Conservation (phyloP, 306 rosid genomes). For the Hylodesmum podocarpum region DNA sequence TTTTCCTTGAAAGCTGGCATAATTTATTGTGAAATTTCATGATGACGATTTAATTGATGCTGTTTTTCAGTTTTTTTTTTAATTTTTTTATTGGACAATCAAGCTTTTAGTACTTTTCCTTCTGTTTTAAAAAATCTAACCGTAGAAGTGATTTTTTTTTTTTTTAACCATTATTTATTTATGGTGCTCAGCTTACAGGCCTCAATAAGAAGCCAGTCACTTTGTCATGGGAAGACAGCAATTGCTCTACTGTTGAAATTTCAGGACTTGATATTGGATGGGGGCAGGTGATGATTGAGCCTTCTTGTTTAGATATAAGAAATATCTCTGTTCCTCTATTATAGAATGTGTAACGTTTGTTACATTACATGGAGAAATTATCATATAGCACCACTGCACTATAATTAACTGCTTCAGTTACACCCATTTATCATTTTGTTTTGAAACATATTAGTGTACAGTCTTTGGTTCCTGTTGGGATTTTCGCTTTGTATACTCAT, state of each 20-base stretch:
- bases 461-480: not conserved
- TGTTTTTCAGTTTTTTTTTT: slow-evolving; percentile 1
- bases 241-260: slow-evolving; percentile 77
- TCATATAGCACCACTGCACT: not conserved
- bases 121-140: not conserved
- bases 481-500: not conserved
- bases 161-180: slow-evolving; percentile 36
- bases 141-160: slow-evolving; percentile 12
- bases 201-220: slow-evolving; percentile 56
- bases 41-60: slow-evolving; percentile 4
- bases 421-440: not conserved
- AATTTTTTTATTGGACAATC: slow-evolving; percentile 4
- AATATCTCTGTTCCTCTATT: slow-evolving; percentile 23
- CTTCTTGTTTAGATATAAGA: slow-evolving; percentile 19
- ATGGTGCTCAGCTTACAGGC: slow-evolving; percentile 69
- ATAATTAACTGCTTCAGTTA: slow-evolving; percentile 18
- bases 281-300: slow-evolving; percentile 77
- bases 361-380: not conserved
- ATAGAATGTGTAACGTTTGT: not conserved
- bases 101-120: not conserved
- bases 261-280: slow-evolving; percentile 98
- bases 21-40: not conserved
- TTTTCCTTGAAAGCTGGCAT: slow-evolving; percentile 8
- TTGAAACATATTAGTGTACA: not conserved
- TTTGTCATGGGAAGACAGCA: slow-evolving; percentile 58